These are phyloP conservation scores for Mucor irregularis DNA, from an alignment of 371 early-diverging fungal genomes.

Conservation along the genomic window DNA sequence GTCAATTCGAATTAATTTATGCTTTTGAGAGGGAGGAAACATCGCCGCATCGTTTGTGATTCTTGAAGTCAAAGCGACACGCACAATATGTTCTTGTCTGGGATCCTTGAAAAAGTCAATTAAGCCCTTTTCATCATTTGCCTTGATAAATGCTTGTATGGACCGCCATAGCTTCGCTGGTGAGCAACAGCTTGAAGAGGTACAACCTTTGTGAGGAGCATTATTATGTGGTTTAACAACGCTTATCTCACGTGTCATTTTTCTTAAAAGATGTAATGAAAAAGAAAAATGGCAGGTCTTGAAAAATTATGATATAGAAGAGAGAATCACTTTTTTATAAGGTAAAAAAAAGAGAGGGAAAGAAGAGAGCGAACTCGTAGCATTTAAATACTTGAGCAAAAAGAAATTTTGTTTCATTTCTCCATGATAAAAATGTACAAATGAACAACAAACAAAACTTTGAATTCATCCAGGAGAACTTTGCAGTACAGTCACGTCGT, in stretches of 20 bases:
- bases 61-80: constrained; percentile 24
- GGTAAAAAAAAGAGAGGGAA: background rate
- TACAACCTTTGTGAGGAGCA: constrained; percentile 28
- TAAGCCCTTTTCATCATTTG: constrained; percentile 10
- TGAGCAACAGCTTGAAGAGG: constrained; percentile 26
- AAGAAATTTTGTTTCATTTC: too few species aligned
- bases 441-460: too few species aligned
- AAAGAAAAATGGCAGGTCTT: background rate
- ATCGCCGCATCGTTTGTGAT: constrained; percentile 23
- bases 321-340: background rate
- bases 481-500: too few species aligned
- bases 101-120: constrained; percentile 19
- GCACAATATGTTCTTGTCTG: constrained; percentile 20
- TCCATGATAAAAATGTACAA: too few species aligned
- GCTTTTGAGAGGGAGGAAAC: constrained; percentile 26
- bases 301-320: background rate
- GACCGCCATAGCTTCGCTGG: constrained; percentile 31
- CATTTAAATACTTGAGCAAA: too few species aligned
- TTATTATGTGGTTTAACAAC: too few species aligned
- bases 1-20: constrained; percentile 14
- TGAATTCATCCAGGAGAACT: too few species aligned
- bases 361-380: too few species aligned
- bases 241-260: constrained; percentile 9
- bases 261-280: background rate
- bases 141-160: constrained; percentile 23